Conservation (phyloP, 345 rosid genomes). For the Aurinia saxatilis region DNA sequence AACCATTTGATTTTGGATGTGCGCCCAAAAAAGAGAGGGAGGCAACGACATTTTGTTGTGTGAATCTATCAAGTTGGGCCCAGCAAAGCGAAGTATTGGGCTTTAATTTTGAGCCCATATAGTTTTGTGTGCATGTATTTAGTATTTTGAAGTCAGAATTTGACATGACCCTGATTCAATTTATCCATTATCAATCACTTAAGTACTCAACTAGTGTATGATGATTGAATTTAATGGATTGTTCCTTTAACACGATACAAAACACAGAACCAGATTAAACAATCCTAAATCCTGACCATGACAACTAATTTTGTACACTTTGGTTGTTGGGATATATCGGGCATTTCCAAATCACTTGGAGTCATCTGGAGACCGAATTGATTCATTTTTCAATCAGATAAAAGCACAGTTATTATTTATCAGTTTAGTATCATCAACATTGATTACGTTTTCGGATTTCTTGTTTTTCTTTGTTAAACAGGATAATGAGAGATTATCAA, state of each 20-base stretch:
- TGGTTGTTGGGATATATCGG: not conserved
- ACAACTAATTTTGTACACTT: not conserved
- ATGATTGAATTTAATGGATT: not conserved
- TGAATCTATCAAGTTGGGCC: not conserved
- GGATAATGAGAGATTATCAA: not conserved
- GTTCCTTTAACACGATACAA: not conserved
- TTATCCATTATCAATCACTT: not conserved
- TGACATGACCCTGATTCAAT: not conserved
- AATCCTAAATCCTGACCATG: not conserved
- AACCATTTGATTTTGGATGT: conserved; percentile 14
- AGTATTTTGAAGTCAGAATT: too few relatives aligned
- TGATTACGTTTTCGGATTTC: not conserved
- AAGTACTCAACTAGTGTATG: not conserved
- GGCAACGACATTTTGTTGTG: not conserved
- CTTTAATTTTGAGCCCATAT: not conserved
- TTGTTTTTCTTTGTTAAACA: not conserved
- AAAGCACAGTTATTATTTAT: not conserved
- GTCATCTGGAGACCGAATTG: not conserved
- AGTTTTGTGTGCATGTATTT: not conserved
- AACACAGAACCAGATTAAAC: not conserved
- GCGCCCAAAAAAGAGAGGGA: conserved; percentile 19
- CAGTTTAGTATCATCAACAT: not conserved
- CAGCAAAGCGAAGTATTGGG: not conserved
- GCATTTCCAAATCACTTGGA: not conserved
- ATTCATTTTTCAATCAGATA: not conserved